A percentile compares a stretch with the other conserved stretches of the same genome.
phyloP scores from a whole-genome alignment of 257 asterid genomes.

The Petunia axillaris region DNA sequence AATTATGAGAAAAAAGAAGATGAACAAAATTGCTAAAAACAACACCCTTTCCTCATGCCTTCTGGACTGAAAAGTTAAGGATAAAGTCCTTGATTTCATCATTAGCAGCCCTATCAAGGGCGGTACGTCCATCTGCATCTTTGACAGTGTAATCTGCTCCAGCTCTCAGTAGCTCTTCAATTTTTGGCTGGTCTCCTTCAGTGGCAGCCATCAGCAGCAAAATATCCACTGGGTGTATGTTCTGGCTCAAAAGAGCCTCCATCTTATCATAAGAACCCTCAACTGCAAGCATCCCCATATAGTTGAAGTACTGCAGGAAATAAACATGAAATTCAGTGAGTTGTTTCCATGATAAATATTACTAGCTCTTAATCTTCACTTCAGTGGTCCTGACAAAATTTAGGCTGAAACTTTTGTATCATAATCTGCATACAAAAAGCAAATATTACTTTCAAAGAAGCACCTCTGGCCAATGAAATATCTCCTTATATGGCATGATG shows the following conservation, averaged over 20 bases:
- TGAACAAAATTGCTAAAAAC: background rate
- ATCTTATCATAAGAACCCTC: constrained; percentile 91
- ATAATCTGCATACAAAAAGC: background rate
- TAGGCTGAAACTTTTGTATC: background rate
- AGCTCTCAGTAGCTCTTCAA: constrained; percentile 85
- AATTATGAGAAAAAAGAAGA: background rate
- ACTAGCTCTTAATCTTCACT: too few species aligned
- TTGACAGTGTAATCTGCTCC: constrained; percentile 82
- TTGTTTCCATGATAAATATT: background rate
- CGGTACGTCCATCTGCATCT: constrained; percentile 82
- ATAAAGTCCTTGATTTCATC: constrained; percentile 77
- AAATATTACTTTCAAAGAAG: background rate
- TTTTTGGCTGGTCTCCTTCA: constrained; percentile 82
- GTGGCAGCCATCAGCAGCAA: constrained; percentile 83
- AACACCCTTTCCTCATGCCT: constrained; percentile 40
- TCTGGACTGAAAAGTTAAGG: constrained; percentile 62
- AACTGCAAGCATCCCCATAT: constrained; percentile 99
- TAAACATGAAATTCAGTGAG: background rate
- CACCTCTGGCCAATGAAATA: background rate
- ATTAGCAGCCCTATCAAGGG: constrained; percentile 69
- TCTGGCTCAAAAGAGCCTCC: constrained; percentile 82
- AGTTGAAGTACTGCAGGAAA: constrained; percentile 75
- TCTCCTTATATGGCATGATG: background rate
- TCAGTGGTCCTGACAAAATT: background rate
- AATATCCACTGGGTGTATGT: constrained; percentile 90